Evolutionary conservation across 257 asterid species (phyloP).

Genomic region (Scutellaria minor): DNA sequence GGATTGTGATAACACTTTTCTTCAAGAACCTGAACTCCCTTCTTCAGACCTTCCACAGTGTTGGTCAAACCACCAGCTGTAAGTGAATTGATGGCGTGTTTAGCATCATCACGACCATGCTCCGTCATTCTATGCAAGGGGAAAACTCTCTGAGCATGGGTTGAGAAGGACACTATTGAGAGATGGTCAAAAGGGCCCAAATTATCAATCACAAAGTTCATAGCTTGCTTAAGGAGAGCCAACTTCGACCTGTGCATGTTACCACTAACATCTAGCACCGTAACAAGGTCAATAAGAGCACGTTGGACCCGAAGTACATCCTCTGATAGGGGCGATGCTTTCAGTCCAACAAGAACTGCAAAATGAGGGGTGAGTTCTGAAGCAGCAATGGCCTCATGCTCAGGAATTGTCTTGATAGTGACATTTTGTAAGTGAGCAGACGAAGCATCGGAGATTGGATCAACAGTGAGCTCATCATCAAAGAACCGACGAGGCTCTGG

Average conservation of each 20-base stretch:
- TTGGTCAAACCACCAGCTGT: slow-evolving; percentile 23
- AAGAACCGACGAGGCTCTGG: slow-evolving; percentile 21
- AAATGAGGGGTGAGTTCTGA: slow-evolving; percentile 35
- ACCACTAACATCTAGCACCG: slow-evolving; percentile 42
- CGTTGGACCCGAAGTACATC: slow-evolving; percentile 24
- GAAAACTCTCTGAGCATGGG: slow-evolving; percentile 32
- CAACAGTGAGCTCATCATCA: slow-evolving; percentile 30
- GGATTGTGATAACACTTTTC: slow-evolving; percentile 31
- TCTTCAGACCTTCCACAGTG: slow-evolving; percentile 41
- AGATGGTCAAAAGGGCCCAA: slow-evolving; percentile 45
- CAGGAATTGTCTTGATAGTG: slow-evolving; percentile 34
- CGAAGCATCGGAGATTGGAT: slow-evolving; percentile 1
- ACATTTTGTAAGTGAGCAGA: slow-evolving; percentile 20
- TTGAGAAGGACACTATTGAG: slow-evolving; percentile 40
- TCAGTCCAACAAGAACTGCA: slow-evolving; percentile 37
- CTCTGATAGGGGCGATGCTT: slow-evolving; percentile 24
- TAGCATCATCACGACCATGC: slow-evolving; percentile 37
- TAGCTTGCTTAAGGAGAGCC: slow-evolving; percentile 36
- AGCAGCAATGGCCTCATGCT: slow-evolving; percentile 36
- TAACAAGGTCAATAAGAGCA: slow-evolving; percentile 44
- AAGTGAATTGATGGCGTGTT: slow-evolving; percentile 31
- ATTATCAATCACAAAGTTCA: slow-evolving; percentile 36
- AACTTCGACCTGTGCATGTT: slow-evolving; percentile 43
- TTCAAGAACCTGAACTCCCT: slow-evolving; percentile 41
- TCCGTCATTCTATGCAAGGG: slow-evolving; percentile 43